Evolutionary conservation across 2,329 filamentous ascomycete genomes (phyloP).

Genomic region (Aspergillus oerlinghausenensis): DNA sequence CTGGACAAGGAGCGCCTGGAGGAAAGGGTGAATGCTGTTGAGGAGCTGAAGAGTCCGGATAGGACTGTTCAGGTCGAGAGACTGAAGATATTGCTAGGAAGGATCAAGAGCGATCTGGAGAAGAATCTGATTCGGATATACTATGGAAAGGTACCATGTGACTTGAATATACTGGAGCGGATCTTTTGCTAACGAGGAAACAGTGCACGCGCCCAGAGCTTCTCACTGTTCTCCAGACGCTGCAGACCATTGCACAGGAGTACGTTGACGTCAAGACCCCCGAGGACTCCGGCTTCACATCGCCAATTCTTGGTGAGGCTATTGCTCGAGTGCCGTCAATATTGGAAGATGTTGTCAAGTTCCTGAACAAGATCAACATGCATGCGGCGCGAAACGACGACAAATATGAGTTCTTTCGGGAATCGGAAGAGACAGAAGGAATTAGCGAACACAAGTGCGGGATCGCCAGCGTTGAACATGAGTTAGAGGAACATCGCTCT

Average conservation of each 20-base stretch:
- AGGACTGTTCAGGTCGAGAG: conserved; percentile 67
- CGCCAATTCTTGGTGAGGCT: conserved; percentile 64
- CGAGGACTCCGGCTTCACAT: conserved; percentile 67
- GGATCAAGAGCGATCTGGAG: conserved; percentile 77
- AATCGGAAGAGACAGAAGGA: conserved; percentile 79
- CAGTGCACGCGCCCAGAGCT: conserved; percentile 81
- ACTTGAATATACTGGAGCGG: neutral
- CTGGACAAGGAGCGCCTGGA: conserved; percentile 71
- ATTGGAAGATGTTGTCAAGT: conserved; percentile 63
- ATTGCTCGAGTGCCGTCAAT: conserved; percentile 74
- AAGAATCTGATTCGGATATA: conserved; percentile 93
- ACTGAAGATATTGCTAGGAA: conserved; percentile 65
- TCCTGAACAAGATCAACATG: conserved; percentile 79
- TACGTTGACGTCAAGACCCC: conserved; percentile 64
- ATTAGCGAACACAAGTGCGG: conserved; percentile 86
- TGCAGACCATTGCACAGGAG: conserved; percentile 75
- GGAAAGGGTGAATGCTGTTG: conserved; percentile 75
- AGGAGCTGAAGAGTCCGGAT: conserved; percentile 71
- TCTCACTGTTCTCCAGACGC: conserved; percentile 73
- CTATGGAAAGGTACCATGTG: conserved; percentile 67
- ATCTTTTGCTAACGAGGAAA: conserved; percentile 13
- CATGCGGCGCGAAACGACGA: conserved; percentile 80
- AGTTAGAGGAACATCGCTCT: conserved; percentile 71
- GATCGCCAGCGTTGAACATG: conserved; percentile 87
- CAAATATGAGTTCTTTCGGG: conserved; percentile 90